These are phyloP conservation scores for Alternaria conjuncta DNA, from an alignment of 2,329 filamentous ascomycete genomes.

Conservation along the genomic window DNA sequence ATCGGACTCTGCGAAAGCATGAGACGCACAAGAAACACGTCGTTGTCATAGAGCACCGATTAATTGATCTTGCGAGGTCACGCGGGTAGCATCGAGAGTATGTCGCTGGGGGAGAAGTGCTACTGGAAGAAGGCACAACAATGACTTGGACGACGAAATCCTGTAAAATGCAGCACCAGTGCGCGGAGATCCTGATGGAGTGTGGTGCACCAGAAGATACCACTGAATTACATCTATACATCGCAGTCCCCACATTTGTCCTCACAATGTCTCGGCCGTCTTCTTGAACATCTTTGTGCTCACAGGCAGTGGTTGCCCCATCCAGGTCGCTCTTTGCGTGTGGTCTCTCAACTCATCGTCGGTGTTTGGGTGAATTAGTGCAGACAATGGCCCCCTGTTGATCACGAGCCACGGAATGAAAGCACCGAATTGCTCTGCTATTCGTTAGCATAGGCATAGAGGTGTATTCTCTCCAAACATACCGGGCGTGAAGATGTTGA, in stretches of 20 bases:
- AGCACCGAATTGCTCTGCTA: conserved; percentile 77
- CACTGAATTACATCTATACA: neutral
- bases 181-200: neutral
- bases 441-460: neutral
- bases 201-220: neutral
- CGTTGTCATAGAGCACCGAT: neutral
- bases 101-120: neutral
- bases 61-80: neutral
- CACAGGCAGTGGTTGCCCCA: conserved; percentile 70
- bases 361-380: conserved; percentile 83
- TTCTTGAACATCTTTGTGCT: conserved; percentile 61
- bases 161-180: neutral
- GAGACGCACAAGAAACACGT: neutral
- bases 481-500: conserved; percentile 80
- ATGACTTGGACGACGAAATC: neutral
- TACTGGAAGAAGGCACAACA: neutral
- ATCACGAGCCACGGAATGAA: conserved; percentile 86
- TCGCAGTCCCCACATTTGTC: neutral
- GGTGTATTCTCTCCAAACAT: neutral
- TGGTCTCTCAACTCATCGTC: conserved; percentile 68
- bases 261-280: neutral
- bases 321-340: conserved; percentile 73
- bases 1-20: neutral
- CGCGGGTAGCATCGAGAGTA: neutral
- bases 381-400: conserved; percentile 80